Evolutionary conservation across 1,284 basidiomycete genomes (phyloP), one percentile per base, ranked within the genome.

Genomic region (Apiotrichum mycotoxinovorans): DNA sequence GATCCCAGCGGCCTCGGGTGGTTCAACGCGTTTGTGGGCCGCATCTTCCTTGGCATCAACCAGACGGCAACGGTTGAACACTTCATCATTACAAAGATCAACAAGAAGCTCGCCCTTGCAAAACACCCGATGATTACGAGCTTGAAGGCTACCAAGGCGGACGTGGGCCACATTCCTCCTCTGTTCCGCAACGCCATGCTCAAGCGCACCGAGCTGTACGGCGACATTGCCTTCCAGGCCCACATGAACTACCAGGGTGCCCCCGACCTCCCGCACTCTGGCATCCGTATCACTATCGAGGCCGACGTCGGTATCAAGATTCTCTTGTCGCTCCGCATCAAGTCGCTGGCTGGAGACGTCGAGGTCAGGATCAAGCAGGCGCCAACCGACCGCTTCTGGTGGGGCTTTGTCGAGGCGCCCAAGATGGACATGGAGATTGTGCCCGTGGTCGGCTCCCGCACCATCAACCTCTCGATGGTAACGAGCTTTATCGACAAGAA

Each of bases 1-100:
- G 95, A 98, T 72, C 88, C 93, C 48, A 93, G 97, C 57, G 92
- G 92, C 1, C 89, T 94, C 82, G 87, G 94, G 18, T 98, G 96
- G 95, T 81, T 97, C 52, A 98, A 98, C 69, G 95, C 92, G 0
- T 79, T 98, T 52, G 75, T 98, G 51, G 95, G 94, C 2, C 86
- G 95, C 22, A 74, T 97, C 42, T 97, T 98, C 80, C 89, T 95
- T 78, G 89, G 88, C 63, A 85, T 90, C 69, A 95, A 96, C 75
- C 85, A 85, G 59, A 96, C 93, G 0, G 83, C 87, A 45, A 80
- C 80, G 43, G 80, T 96, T 55, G 91, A 96, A 70, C 49, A 80
- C 54, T 88, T 87, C 72, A 91, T 98, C 75, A 89, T 93, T 61
- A 83, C 83, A 41, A 85, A 89, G 52, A 82, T 98, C 60, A 95